These are phyloP conservation scores for Euphorbia tirucalli DNA, from an alignment of 345 rosid species.

Conservation along the genomic window DNA sequence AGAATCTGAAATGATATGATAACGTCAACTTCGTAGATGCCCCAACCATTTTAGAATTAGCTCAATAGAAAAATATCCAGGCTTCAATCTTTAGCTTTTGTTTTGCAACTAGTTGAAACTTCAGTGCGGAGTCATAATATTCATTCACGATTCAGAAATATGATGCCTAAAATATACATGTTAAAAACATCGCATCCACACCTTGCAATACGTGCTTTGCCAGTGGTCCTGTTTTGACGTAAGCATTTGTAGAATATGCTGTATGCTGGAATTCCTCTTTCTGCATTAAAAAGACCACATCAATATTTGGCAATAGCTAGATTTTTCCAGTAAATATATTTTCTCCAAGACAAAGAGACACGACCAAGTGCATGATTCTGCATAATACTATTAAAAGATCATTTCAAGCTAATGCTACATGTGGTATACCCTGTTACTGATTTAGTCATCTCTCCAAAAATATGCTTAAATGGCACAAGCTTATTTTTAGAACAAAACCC, in stretches of 20 bases:
- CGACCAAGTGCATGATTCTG: background rate
- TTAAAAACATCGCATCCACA: constrained; percentile 25
- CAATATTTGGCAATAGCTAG: background rate
- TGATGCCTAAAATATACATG: background rate
- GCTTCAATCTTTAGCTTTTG: background rate
- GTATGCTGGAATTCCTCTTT: constrained; percentile 96
- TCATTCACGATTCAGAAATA: constrained; percentile 1
- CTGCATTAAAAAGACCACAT: constrained; percentile 46
- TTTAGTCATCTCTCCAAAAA: background rate
- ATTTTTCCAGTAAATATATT: background rate
- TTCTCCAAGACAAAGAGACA: background rate
- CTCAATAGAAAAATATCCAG: background rate
- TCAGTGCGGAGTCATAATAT: background rate
- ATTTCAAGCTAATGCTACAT: background rate
- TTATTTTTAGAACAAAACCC: background rate
- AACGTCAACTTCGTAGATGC: background rate
- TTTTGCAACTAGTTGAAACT: background rate
- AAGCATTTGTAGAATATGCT: constrained; percentile 90
- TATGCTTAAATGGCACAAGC: background rate
- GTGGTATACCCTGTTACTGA: background rate
- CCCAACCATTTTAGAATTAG: background rate
- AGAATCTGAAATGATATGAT: background rate
- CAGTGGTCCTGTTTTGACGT: constrained; percentile 75
- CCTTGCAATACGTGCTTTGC: constrained; percentile 78
- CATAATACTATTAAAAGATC: background rate